These are phyloP conservation scores for Vitis rotundifolia DNA, from an alignment of 164 flowering plant species.

Conservation along the genomic window DNA sequence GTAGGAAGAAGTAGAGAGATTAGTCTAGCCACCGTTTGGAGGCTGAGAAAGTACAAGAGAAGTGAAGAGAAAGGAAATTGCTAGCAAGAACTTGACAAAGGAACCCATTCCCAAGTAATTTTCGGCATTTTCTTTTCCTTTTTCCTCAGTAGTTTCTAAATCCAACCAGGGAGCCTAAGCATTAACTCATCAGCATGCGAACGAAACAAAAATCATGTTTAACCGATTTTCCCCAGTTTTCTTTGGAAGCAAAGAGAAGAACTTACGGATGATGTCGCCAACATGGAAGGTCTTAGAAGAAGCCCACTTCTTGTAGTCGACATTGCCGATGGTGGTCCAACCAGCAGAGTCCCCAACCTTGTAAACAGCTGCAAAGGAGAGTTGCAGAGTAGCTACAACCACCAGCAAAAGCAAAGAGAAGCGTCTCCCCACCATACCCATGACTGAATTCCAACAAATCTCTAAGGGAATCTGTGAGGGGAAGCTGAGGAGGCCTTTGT, in stretches of 20 bases:
- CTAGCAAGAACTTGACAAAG: too few species aligned
- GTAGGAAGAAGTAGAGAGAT: too few species aligned
- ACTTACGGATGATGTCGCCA: constrained; percentile 33
- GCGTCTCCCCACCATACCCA: constrained; percentile 17
- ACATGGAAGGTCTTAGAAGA: constrained; percentile 29
- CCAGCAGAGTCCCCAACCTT: constrained; percentile 55
- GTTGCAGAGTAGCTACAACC: not conserved
- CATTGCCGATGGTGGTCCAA: constrained; percentile 41
- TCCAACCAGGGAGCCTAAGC: too few species aligned
- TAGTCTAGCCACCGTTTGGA: too few species aligned
- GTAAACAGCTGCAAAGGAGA: constrained; percentile 26
- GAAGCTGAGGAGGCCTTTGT: not conserved
- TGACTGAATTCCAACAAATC: constrained; percentile 5
- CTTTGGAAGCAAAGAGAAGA: not conserved
- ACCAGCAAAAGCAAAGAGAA: constrained; percentile 9
- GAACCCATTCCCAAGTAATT: too few species aligned
- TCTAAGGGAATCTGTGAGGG: not conserved
- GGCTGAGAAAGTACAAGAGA: too few species aligned
- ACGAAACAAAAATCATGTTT: too few species aligned
- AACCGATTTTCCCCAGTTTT: too few species aligned
- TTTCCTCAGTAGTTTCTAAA: too few species aligned
- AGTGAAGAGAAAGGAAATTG: too few species aligned
- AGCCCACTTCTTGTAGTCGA: constrained; percentile 48
- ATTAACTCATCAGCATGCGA: too few species aligned
- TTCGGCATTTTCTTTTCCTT: too few species aligned